Evolutionary conservation across 2,329 filamentous ascomycete genomes (phyloP).

Genomic region (Colletotrichum eremochloae): DNA sequence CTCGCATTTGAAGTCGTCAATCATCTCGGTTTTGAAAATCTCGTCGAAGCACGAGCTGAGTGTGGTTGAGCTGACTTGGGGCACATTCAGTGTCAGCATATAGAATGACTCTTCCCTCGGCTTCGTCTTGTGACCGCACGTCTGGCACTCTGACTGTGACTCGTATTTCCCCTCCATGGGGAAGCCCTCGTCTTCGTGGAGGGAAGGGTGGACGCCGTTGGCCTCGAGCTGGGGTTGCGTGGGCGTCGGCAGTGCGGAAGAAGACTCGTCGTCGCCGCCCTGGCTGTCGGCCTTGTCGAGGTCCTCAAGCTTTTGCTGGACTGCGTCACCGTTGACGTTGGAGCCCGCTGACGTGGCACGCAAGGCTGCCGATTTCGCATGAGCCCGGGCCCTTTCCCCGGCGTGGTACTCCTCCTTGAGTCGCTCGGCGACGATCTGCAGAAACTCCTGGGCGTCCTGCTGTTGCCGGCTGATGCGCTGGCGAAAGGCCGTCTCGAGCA

Average conservation of each 20-base stretch:
- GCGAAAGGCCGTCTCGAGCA: slow-evolving; percentile 86
- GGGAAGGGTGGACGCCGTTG: slow-evolving; percentile 30
- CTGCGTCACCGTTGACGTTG: slow-evolving; percentile 44
- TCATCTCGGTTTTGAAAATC: slow-evolving; percentile 93
- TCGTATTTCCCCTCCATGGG: slow-evolving; percentile 93
- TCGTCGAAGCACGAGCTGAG: slow-evolving; percentile 92
- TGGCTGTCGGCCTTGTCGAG: slow-evolving; percentile 44
- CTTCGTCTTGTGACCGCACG: slow-evolving; percentile 90
- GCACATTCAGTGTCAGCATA: slow-evolving; percentile 91
- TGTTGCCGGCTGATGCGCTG: slow-evolving; percentile 94
- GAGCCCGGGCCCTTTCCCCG: slow-evolving; percentile 77
- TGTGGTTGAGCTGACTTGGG: slow-evolving; percentile 83
- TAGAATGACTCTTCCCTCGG: slow-evolving; percentile 88
- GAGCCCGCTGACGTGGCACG: slow-evolving; percentile 37
- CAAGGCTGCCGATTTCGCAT: slow-evolving; percentile 57
- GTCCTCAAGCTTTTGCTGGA: slow-evolving; percentile 50
- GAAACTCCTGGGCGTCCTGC: slow-evolving; percentile 97
- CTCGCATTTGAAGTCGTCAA: slow-evolving; percentile 97
- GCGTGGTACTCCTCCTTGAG: slow-evolving; percentile 95
- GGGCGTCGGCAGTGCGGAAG: slow-evolving; percentile 37
- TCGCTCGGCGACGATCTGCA: slow-evolving; percentile 93
- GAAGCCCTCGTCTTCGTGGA: slow-evolving; percentile 68
- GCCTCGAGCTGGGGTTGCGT: slow-evolving; percentile 36
- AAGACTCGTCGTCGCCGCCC: slow-evolving; percentile 27
- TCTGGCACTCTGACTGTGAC: slow-evolving; percentile 94